phyloP scores from a whole-genome alignment of 139 green algal species.

The Marvania coccoides region DNA sequence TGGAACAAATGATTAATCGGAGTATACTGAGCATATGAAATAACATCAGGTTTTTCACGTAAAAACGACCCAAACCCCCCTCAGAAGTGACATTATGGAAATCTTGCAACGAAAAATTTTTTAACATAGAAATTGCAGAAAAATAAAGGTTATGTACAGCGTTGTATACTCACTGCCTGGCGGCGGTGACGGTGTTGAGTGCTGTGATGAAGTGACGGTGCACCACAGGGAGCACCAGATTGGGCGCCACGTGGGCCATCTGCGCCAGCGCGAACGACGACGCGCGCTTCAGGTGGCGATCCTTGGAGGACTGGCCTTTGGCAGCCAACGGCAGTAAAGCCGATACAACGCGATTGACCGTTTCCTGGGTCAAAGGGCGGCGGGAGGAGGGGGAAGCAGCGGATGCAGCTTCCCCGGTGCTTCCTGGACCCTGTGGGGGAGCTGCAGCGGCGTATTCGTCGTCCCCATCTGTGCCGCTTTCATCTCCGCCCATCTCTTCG shows the following conservation, averaged over 20 bases:
- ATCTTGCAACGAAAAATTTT: too few species aligned
- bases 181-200: constrained; percentile 56
- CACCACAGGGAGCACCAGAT: constrained; percentile 66
- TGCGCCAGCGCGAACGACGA: constrained; percentile 37
- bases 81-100: too few species aligned
- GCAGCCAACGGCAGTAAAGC: constrained; percentile 54
- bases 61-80: too few species aligned
- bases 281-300: constrained; percentile 17
- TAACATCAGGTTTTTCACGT: too few species aligned
- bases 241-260: constrained; percentile 61
- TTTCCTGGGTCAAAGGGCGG: background rate
- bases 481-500: constrained; percentile 7
- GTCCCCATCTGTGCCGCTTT: background rate
- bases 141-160: too few species aligned
- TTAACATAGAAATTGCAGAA: too few species aligned
- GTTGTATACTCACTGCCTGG: too few species aligned
- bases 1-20: too few species aligned
- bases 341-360: constrained; percentile 18
- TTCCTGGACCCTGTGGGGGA: too few species aligned
- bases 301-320: constrained; percentile 76
- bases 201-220: constrained; percentile 59
- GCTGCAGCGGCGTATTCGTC: too few species aligned
- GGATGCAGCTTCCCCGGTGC: too few species aligned
- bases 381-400: background rate
- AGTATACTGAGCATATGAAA: too few species aligned